Conservation (phyloP, 768 basidiomycete species). For the Austroboletus eburneus region DNA sequence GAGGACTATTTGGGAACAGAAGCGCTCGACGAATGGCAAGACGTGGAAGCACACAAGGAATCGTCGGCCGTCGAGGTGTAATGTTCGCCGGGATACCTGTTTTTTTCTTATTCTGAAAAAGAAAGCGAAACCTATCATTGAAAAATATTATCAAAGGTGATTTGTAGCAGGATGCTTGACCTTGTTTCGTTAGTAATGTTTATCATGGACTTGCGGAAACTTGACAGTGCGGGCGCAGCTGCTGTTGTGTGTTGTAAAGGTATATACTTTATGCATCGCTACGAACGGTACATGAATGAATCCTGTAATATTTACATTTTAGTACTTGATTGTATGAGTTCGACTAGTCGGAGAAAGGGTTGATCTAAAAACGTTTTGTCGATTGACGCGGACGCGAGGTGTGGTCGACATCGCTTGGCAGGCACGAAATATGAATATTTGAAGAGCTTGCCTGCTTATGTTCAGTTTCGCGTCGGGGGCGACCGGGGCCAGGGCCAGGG, state of each 20-base stretch:
- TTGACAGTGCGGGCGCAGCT: neutral
- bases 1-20: conserved; percentile 15
- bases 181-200: neutral
- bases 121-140: neutral
- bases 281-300: neutral
- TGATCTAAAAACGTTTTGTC: too few species aligned
- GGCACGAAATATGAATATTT: too few species aligned
- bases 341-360: too few species aligned
- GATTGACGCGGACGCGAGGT: too few species aligned
- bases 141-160: neutral
- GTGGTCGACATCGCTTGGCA: too few species aligned
- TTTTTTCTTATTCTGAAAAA: neutral
- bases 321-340: too few species aligned
- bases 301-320: too few species aligned
- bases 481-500: too few species aligned
- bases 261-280: neutral
- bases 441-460: too few species aligned
- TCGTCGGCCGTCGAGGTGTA: conserved; percentile 8
- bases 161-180: neutral
- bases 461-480: too few species aligned
- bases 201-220: neutral
- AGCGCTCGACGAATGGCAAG: conserved; percentile 44
- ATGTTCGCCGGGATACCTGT: neutral
- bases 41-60: conserved; percentile 28
- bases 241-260: neutral